These are phyloP conservation scores for Talaromyces atroroseus DNA, from an alignment of 2,329 filamentous ascomycete species.

Conservation along the genomic window DNA sequence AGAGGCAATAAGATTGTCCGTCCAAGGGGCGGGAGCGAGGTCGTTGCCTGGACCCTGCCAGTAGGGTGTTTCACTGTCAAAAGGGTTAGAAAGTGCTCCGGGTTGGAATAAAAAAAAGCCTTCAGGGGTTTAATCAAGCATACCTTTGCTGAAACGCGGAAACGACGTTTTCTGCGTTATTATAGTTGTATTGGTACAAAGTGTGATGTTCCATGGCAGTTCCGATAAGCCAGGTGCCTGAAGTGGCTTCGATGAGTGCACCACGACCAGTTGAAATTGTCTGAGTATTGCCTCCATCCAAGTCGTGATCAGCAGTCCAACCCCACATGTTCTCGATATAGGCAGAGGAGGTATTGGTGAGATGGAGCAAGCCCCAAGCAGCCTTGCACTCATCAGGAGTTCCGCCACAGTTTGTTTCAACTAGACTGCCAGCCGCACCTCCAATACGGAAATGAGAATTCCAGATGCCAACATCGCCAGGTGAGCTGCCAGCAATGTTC, in stretches of 20 bases:
- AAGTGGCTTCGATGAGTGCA: conserved; percentile 42
- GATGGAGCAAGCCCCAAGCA: conserved; percentile 48
- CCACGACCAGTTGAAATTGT: conserved; percentile 41
- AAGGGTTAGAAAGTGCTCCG: not conserved
- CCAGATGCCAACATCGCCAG: conserved; percentile 50
- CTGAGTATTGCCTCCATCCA: conserved; percentile 34
- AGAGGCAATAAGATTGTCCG: conserved; percentile 16
- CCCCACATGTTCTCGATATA: conserved; percentile 53
- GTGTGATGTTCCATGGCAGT: conserved; percentile 51
- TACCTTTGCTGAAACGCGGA: conserved; percentile 36
- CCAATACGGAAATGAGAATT: conserved; percentile 45
- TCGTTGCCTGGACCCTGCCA: conserved; percentile 29
- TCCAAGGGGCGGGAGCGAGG: conserved; percentile 27
- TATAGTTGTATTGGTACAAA: conserved; percentile 51
- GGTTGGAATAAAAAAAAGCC: not conserved
- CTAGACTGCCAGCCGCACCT: conserved; percentile 39
- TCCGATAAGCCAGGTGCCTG: conserved; percentile 51
- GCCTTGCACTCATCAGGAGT: conserved; percentile 43
- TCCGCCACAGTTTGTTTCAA: conserved; percentile 35
- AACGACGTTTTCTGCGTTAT: conserved; percentile 47
- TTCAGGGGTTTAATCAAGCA: too few species aligned
- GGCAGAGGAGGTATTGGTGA: conserved; percentile 42
- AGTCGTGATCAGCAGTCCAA: conserved; percentile 47
- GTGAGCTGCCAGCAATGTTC: conserved; percentile 44
- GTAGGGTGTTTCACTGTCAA: conserved; percentile 49